Base-by-base conservation (phyloP, 2,329 filamentous ascomycete genomes). In the Coniochaeta prunicola region DNA sequence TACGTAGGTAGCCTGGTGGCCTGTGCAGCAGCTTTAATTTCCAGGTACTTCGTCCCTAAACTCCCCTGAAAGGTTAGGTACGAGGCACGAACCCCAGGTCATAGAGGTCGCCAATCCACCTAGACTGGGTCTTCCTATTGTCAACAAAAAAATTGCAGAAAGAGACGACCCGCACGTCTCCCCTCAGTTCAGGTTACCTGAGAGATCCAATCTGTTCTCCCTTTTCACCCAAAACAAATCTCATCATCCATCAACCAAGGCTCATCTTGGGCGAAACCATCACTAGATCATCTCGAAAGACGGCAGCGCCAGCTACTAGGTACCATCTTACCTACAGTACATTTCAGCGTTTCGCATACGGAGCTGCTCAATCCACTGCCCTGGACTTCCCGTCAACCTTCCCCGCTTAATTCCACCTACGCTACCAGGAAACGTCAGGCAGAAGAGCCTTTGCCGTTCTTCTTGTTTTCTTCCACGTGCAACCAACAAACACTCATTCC, bases 141-240 rank as follows among this genome's bases (percentile, higher is more conserved):
- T 67, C 66, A 64, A 67, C 65, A 65, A 63, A 65, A 67, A 64
- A 58, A 61, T 64, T 60, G 59, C 63, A 60, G 60, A 62, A n/a
- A n/a, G n/a, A 60, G 36, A 62, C 62, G 62, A 66, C 62, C 64
- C 62, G 61, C 64, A 62, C 57, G 33, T 38, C 36, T 38, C 60
- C 54, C 59, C 56, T 60, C 63, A 58, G 53, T 55, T 36, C 36
- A 55, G 21, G 33, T 55, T 36, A 55, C 53, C 53, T 34, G n/a
- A 55, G 53, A 55, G 53, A 55, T 36, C 53, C 7, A 21, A 26
- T 30, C n/a, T 21, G 36, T n/a, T 38, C 53, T 34, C 53, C n/a
- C 33, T 33, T 21, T 36, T 36, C 17, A 36, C 28, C n/a, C 30
- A 55, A 55, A 55, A 36, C 17, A 34, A 50, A 24, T 2, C 40